Evolutionary conservation across 179 eudicot genomes (phyloP).

Genomic region (Beta lomatogona): DNA sequence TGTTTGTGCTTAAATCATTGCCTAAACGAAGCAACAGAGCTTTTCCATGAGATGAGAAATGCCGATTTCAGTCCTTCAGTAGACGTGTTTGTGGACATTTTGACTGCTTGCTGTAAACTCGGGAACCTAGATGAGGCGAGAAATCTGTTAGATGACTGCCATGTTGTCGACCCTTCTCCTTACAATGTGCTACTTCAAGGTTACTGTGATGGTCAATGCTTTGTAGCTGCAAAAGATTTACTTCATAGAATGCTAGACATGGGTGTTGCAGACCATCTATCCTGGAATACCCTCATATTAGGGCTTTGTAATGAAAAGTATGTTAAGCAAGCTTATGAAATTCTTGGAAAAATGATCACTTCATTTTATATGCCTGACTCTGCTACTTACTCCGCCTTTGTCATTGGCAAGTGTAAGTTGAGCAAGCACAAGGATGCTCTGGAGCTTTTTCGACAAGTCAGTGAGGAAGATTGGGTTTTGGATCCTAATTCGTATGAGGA

Average conservation of each 20-base stretch:
- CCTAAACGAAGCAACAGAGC: constrained; percentile 45
- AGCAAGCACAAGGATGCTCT: constrained; percentile 42
- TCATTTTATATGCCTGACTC: constrained; percentile 47
- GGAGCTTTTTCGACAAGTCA: constrained; percentile 41
- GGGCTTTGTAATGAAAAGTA: constrained; percentile 43
- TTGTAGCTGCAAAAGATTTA: constrained; percentile 37
- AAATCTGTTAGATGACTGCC: constrained; percentile 44
- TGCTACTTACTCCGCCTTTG: constrained; percentile 62
- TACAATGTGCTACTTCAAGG: constrained; percentile 59
- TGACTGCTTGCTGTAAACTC: constrained; percentile 44
- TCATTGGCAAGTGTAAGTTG: constrained; percentile 53
- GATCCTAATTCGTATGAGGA: constrained; percentile 27
- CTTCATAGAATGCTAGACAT: constrained; percentile 47
- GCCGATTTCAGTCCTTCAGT: constrained; percentile 37
- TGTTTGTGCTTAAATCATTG: constrained; percentile 42
- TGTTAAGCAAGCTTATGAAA: constrained; percentile 39
- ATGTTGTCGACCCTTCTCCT: constrained; percentile 38
- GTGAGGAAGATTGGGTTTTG: constrained; percentile 19
- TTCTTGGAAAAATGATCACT: constrained; percentile 62
- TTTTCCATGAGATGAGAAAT: constrained; percentile 50
- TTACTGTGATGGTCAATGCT: constrained; percentile 39
- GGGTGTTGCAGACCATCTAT: constrained; percentile 37
- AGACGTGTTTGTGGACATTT: constrained; percentile 41
- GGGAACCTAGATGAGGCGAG: constrained; percentile 44
- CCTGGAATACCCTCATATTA: constrained; percentile 66